Conservation (phyloP, 164 flowering plant species). For the Tinospora cordifolia region DNA sequence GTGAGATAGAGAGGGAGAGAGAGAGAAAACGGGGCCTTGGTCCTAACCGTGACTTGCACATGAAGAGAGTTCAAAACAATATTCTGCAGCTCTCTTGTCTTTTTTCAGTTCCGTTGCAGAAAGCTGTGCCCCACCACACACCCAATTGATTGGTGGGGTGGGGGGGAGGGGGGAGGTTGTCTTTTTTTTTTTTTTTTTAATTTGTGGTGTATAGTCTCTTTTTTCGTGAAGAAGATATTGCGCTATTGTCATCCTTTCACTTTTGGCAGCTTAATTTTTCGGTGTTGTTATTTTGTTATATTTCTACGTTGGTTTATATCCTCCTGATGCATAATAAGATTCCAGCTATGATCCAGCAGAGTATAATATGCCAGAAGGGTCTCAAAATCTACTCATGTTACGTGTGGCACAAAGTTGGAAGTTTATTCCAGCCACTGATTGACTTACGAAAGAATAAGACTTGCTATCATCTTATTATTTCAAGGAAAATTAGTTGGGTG, state of each 20-base stretch:
- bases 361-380: background rate
- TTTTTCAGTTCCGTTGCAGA: background rate
- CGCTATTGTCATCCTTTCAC: background rate
- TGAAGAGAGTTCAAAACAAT: background rate
- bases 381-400: background rate
- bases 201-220: background rate
- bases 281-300: no score
- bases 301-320: background rate
- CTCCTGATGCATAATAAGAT: background rate
- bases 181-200: background rate
- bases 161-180: no score
- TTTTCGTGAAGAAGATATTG: background rate
- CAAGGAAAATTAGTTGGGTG: no score
- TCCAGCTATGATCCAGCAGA: background rate
- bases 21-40: conserved; percentile 1
- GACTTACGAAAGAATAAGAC: no score
- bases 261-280: background rate
- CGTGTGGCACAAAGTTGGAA: background rate
- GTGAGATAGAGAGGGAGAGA: no score
- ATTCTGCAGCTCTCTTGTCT: background rate
- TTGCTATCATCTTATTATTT: no score
- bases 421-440: no score
- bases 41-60: background rate
- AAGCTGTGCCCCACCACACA: background rate
- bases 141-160: background rate